A percentile compares a stretch with the other conserved stretches of the same genome.
Evolutionary conservation across 257 asterid genomes (phyloP).

Genomic region (Catharanthus roseus): DNA sequence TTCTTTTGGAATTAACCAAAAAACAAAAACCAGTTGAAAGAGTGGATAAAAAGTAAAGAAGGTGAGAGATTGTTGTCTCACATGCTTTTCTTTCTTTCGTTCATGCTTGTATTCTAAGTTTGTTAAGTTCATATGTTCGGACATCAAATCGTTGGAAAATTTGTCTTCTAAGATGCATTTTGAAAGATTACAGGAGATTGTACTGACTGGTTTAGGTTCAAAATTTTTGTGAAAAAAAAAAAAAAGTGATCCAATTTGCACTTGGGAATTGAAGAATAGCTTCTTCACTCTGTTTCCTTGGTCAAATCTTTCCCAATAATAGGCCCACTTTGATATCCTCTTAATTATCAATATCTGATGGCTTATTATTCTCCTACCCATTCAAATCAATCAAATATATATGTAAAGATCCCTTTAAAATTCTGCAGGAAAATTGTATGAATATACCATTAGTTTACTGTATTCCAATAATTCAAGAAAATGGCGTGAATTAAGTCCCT

Average conservation of each 20-base stretch:
- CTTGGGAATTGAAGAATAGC: slow-evolving; percentile 10
- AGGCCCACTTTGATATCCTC: neutral
- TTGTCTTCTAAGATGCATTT: slow-evolving; percentile 21
- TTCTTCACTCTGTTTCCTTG: slow-evolving; percentile 13
- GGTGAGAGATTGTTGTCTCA: slow-evolving; percentile 1
- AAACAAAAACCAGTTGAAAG: slow-evolving; percentile 1
- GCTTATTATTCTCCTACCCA: slow-evolving; percentile 11
- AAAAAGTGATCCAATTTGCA: slow-evolving; percentile 7
- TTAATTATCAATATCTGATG: neutral
- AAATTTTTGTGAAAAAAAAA: neutral
- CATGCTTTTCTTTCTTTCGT: neutral
- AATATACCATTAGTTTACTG: neutral
- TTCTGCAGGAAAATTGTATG: neutral
- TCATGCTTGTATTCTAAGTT: slow-evolving; percentile 1
- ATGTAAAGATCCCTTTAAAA: neutral
- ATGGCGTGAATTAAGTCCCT: neutral
- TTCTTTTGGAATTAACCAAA: too few relatives aligned
- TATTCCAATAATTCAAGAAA: neutral
- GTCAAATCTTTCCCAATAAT: slow-evolving; percentile 5
- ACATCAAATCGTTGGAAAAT: slow-evolving; percentile 17
- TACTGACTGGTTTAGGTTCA: neutral
- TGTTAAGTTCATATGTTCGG: slow-evolving; percentile 1
- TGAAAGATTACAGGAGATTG: slow-evolving; percentile 11
- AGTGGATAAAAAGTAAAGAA: slow-evolving; percentile 14
- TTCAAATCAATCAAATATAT: slow-evolving; percentile 1